phyloP scores from a whole-genome alignment of 805 yeast genomes.

The Danielia reshetovae region DNA sequence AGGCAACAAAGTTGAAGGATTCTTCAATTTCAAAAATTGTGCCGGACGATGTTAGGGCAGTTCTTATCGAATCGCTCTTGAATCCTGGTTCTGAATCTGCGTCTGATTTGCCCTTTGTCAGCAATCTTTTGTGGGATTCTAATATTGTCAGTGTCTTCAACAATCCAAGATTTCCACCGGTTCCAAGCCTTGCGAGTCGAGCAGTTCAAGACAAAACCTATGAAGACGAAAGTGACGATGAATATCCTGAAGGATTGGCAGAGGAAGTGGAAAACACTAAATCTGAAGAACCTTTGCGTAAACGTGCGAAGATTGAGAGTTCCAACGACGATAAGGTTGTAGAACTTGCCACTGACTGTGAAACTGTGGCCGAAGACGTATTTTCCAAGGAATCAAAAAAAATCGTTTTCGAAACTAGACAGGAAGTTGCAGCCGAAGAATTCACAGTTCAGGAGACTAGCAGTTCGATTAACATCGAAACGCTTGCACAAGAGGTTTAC shows the following conservation, averaged over 20 bases:
- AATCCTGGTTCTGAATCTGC: slow-evolving; percentile 65
- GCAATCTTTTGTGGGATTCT: slow-evolving; percentile 47
- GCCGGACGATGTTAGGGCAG: slow-evolving; percentile 28
- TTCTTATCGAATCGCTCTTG: slow-evolving; percentile 53
- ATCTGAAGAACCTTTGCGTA: background rate
- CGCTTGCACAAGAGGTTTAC: too few relatives aligned
- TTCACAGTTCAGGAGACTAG: too few relatives aligned
- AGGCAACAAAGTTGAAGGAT: slow-evolving; percentile 29
- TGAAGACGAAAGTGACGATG: background rate
- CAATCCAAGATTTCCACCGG: slow-evolving; percentile 72
- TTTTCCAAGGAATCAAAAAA: slow-evolving; percentile 11
- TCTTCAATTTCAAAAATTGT: slow-evolving; percentile 20
- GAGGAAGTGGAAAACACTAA: slow-evolving; percentile 1
- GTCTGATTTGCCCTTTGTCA: slow-evolving; percentile 69
- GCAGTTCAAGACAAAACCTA: background rate
- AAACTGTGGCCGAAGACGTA: background rate
- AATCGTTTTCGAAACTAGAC: too few relatives aligned
- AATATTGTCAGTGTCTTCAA: slow-evolving; percentile 54
- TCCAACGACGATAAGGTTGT: slow-evolving; percentile 10
- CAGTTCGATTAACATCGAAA: too few relatives aligned
- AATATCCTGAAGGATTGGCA: slow-evolving; percentile 2
- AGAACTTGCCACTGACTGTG: background rate
- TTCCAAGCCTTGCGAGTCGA: slow-evolving; percentile 15
- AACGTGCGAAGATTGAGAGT: background rate
- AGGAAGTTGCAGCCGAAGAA: too few relatives aligned